A percentile compares a stretch with the other conserved stretches of the same genome.
phyloP scores from a whole-genome alignment of 371 early-diverging fungal species.

The Apophysomyces ossiformis region DNA sequence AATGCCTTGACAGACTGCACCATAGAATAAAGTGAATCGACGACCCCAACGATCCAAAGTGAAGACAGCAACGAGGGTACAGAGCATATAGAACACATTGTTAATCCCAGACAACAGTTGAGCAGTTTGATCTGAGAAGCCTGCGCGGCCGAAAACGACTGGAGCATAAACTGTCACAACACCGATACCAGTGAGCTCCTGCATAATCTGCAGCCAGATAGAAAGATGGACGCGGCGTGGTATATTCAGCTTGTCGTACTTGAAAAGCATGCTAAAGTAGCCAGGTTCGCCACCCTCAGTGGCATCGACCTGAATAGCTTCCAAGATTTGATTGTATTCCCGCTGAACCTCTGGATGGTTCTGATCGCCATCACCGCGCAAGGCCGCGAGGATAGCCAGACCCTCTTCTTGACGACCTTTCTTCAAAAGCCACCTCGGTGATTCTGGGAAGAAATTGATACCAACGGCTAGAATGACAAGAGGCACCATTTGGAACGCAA shows the following conservation, averaged over 20 bases:
- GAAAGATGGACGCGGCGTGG: conserved; percentile 48
- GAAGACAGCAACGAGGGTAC: conserved; percentile 43
- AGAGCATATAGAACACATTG: conserved; percentile 41
- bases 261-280: conserved; percentile 42
- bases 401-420: conserved; percentile 44
- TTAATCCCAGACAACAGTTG: conserved; percentile 47
- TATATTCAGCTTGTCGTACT: conserved; percentile 41
- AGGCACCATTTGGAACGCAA: conserved; percentile 48
- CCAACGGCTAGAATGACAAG: conserved; percentile 33
- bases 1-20: conserved; percentile 44
- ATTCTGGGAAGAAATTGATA: conserved; percentile 47
- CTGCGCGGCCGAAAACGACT: conserved; percentile 35
- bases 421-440: conserved; percentile 40
- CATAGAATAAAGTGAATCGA: conserved; percentile 42
- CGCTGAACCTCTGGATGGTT: conserved; percentile 36
- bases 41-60: conserved; percentile 46
- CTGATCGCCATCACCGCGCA: conserved; percentile 44
- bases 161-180: conserved; percentile 49
- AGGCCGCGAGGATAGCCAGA: conserved; percentile 39
- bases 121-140: conserved; percentile 33
- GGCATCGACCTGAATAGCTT: conserved; percentile 32
- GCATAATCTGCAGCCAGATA: conserved; percentile 49
- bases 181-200: conserved; percentile 47
- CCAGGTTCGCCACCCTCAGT: conserved; percentile 38
- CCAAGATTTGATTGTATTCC: conserved; percentile 39